phyloP scores from a whole-genome alignment of 2,329 filamentous ascomycete genomes.

The Cercospora nicotianae region DNA sequence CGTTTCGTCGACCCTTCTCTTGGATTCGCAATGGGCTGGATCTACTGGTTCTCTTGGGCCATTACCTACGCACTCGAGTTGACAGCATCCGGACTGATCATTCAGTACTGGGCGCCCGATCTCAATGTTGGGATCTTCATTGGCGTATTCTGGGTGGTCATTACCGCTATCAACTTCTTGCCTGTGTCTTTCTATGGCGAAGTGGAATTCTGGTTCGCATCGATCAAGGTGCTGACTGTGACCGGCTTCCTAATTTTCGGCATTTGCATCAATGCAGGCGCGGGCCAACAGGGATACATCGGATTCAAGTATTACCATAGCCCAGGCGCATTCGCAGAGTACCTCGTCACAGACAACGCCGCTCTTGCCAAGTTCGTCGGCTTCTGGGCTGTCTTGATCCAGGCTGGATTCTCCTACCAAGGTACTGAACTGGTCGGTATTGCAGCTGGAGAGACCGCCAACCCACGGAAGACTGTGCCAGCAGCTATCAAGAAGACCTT shows the following conservation, averaged over 20 bases:
- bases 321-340: constrained; percentile 42
- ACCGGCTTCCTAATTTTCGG: constrained; percentile 48
- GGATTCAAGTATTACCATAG: constrained; percentile 55
- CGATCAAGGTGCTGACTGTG: constrained; percentile 54
- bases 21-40: constrained; percentile 53
- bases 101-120: constrained; percentile 43
- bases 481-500: constrained; percentile 41
- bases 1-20: constrained; percentile 48
- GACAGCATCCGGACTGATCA: constrained; percentile 42
- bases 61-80: constrained; percentile 45
- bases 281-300: constrained; percentile 57
- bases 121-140: constrained; percentile 46
- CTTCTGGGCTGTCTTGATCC: constrained; percentile 59
- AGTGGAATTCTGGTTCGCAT: constrained; percentile 56
- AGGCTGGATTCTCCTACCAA: constrained; percentile 58
- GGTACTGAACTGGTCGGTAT: constrained; percentile 57
- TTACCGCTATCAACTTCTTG: constrained; percentile 51
- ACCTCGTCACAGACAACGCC: constrained; percentile 32
- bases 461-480: constrained; percentile 51
- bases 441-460: constrained; percentile 53
- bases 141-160: constrained; percentile 38
- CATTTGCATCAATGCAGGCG: constrained; percentile 44
- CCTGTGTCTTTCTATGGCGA: constrained; percentile 56
- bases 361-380: constrained; percentile 44
- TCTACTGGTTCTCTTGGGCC: constrained; percentile 47